Percentiles rank a stretch among this genome's conserved stretches.
Conservation (phyloP, 768 basidiomycete genomes). For the Tephrocybe sp. region DNA sequence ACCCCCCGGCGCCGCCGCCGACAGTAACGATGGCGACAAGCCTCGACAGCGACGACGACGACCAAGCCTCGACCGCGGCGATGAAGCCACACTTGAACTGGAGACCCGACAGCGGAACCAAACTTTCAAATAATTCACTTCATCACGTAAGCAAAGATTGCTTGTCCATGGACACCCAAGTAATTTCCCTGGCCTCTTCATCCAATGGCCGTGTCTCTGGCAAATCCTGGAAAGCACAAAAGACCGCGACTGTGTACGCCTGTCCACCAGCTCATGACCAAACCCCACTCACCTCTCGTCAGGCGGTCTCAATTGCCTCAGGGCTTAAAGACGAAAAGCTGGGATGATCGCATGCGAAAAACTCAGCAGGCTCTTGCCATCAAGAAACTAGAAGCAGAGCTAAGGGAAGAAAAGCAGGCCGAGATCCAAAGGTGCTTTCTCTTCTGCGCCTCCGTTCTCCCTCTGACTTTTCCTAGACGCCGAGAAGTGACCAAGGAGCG, state of each 20-base stretch:
- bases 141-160: constrained; percentile 7
- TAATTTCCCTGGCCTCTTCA: constrained; percentile 49
- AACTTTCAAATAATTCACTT: not conserved
- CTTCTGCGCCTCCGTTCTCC: not conserved
- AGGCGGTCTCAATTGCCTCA: constrained; percentile 70
- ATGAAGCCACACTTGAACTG: too few species aligned
- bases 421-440: constrained; percentile 57
- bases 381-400: constrained; percentile 70
- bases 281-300: constrained; percentile 9
- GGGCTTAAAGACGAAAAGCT: constrained; percentile 65
- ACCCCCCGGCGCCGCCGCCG: not conserved
- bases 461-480: constrained; percentile 41
- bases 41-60: not conserved
- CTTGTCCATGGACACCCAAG: constrained; percentile 14
- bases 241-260: constrained; percentile 55
- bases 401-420: constrained; percentile 75
- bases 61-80: not conserved
- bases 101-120: not conserved
- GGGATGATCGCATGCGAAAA: constrained; percentile 70
- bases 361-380: constrained; percentile 65
- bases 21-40: not conserved
- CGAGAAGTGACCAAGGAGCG: constrained; percentile 69
- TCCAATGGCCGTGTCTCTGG: constrained; percentile 68
- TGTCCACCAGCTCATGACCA: constrained; percentile 12
- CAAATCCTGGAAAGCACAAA: constrained; percentile 63